Evolutionary conservation across 78 protist species (phyloP).

Genomic region (Dictyostelium firmibasis): DNA sequence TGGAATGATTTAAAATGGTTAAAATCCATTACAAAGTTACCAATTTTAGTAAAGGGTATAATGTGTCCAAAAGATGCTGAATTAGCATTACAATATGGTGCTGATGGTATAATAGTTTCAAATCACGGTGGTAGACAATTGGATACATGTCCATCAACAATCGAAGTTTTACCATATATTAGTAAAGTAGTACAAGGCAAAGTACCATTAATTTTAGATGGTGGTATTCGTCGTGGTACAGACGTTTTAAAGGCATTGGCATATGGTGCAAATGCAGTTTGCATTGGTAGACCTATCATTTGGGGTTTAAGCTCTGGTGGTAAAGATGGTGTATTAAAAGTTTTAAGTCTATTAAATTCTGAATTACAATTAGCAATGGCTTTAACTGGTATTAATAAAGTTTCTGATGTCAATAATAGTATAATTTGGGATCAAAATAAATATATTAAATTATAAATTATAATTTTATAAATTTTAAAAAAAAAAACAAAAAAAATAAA

Average conservation of each 20-base stretch:
- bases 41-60: constrained; percentile 84
- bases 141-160: constrained; percentile 79
- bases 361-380: constrained; percentile 75
- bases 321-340: constrained; percentile 40
- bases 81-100: constrained; percentile 73
- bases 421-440: constrained; percentile 52
- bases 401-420: background rate
- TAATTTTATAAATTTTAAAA: background rate
- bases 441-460: background rate
- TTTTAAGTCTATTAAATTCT: constrained; percentile 8
- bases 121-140: constrained; percentile 93
- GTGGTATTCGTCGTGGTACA: constrained; percentile 91
- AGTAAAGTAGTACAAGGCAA: constrained; percentile 51
- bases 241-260: constrained; percentile 88
- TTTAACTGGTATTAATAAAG: constrained; percentile 31
- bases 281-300: constrained; percentile 85
- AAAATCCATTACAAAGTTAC: constrained; percentile 74
- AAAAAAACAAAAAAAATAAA: background rate
- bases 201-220: constrained; percentile 83
- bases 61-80: constrained; percentile 86
- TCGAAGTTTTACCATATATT: constrained; percentile 73
- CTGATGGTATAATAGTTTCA: constrained; percentile 84
- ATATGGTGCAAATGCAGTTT: constrained; percentile 82
- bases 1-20: constrained; percentile 89
- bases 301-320: constrained; percentile 85